Percentiles rank a stretch among this genome's conserved stretches.
These are phyloP conservation scores for Rhodotorula sp. DNA, from an alignment of 1,284 basidiomycete species.

Conservation along the genomic window DNA sequence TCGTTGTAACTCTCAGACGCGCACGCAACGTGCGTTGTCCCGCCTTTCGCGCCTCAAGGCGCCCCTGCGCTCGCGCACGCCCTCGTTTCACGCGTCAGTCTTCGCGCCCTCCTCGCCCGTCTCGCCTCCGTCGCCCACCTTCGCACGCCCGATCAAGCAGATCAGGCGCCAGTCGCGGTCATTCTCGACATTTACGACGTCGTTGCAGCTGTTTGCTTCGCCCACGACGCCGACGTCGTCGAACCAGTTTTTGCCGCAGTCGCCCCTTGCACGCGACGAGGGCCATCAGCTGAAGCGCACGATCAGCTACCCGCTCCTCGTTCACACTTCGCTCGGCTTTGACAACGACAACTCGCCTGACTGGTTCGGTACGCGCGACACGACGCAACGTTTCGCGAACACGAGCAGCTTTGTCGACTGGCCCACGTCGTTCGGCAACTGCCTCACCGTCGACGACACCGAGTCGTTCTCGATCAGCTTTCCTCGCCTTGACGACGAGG, in stretches of 20 bases:
- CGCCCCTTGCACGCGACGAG: not conserved
- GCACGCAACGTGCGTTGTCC: conserved; percentile 4
- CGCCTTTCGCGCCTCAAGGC: conserved; percentile 1
- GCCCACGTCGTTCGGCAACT: not conserved
- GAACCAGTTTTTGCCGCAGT: not conserved
- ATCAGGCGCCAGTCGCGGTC: conserved; percentile 3
- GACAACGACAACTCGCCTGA: not conserved
- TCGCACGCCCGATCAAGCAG: not conserved
- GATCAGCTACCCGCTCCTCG: conserved; percentile 11
- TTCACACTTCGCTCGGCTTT: not conserved
- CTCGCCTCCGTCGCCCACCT: not conserved
- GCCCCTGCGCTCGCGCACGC: not conserved
- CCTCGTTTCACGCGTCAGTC: not conserved
- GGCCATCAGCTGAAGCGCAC: conserved; percentile 1
- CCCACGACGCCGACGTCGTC: not conserved
- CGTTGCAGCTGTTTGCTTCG: not conserved
- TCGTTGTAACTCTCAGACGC: not conserved
- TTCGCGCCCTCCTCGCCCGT: no score
- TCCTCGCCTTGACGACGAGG: not conserved
- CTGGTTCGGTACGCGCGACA: conserved; percentile 6
- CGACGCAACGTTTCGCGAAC: not conserved
- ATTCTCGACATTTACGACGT: conserved; percentile 7
- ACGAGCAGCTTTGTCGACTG: not conserved
- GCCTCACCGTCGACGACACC: not conserved
- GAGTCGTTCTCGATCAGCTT: no score